A percentile compares a stretch with the other conserved stretches of the same genome.
phyloP scores from a whole-genome alignment of 2,329 filamentous ascomycete species.

The Fusarium euwallaceae region DNA sequence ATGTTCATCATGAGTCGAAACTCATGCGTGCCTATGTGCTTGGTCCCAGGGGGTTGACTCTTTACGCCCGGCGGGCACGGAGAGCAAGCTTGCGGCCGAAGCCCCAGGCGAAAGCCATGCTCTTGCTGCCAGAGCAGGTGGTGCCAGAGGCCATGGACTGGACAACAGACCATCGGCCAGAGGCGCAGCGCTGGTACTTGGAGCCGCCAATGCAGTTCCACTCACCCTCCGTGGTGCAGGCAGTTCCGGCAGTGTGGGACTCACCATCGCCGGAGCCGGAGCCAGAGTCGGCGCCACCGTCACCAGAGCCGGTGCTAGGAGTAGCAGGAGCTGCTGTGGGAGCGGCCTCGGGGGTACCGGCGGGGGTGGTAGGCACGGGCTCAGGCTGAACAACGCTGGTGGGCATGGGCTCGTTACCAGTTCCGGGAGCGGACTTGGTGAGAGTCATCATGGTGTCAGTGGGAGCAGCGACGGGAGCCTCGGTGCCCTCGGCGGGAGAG shows the following conservation, averaged over 20 bases:
- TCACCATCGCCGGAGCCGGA: conserved; percentile 46
- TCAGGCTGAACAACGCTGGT: conserved; percentile 13
- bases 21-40: neutral
- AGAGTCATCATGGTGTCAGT: conserved; percentile 42
- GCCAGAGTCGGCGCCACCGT: conserved; percentile 28
- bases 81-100: conserved; percentile 37
- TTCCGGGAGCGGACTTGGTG: conserved; percentile 39
- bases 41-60: conserved; percentile 4
- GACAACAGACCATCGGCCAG: conserved; percentile 65
- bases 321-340: conserved; percentile 29
- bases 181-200: conserved; percentile 74
- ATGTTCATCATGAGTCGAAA: conserved; percentile 13
- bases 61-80: conserved; percentile 29
- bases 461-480: conserved; percentile 38
- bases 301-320: conserved; percentile 40
- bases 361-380: conserved; percentile 22
- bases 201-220: conserved; percentile 71
- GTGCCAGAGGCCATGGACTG: conserved; percentile 67
- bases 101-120: conserved; percentile 41
- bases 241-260: conserved; percentile 52
- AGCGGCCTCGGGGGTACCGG: conserved; percentile 27
- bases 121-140: conserved; percentile 56
- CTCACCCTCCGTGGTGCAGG: conserved; percentile 66
- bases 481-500: conserved; percentile 40
- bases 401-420: conserved; percentile 25